These are phyloP conservation scores for Gossypium australe DNA, from an alignment of 345 rosid species.

Conservation along the genomic window DNA sequence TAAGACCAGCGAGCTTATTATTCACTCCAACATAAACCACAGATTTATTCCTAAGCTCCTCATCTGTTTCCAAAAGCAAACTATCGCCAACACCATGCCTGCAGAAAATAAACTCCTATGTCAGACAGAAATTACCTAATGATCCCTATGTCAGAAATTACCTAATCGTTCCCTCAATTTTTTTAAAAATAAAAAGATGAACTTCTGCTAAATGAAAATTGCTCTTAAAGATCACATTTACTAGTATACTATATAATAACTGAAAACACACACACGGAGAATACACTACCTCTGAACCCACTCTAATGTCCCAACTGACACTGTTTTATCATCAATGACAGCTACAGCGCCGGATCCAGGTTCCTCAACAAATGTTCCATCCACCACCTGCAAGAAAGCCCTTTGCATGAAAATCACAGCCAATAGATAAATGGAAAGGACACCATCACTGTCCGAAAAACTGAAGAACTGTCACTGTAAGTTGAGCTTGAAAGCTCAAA, in stretches of 20 bases:
- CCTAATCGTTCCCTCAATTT: background rate
- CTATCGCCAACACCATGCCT: conserved; percentile 69
- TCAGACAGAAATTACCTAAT: background rate
- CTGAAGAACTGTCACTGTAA: background rate
- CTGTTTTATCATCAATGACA: conserved; percentile 52
- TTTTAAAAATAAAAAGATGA: background rate
- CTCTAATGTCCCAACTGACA: conserved; percentile 82
- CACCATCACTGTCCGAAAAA: background rate
- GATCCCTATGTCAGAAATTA: background rate
- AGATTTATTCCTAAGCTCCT: conserved; percentile 59
- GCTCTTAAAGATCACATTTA: background rate
- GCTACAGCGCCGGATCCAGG: conserved; percentile 95
- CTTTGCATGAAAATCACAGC: conserved; percentile 7
- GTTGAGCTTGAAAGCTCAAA: background rate
- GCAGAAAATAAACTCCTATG: conserved; percentile 17
- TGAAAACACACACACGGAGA: background rate
- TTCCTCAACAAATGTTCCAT: conserved; percentile 85
- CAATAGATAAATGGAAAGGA: background rate
- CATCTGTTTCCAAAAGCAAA: conserved; percentile 40
- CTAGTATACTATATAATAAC: background rate
- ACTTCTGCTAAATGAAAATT: background rate
- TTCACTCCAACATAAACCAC: conserved; percentile 81
- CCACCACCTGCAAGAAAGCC: conserved; percentile 45
- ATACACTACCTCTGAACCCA: conserved; percentile 73
- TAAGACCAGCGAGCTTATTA: conserved; percentile 64